Evolutionary conservation across 306 rosid genomes (phyloP), one percentile per base, ranked within the genome.

Genomic region (Lathyrus tuberosus): DNA sequence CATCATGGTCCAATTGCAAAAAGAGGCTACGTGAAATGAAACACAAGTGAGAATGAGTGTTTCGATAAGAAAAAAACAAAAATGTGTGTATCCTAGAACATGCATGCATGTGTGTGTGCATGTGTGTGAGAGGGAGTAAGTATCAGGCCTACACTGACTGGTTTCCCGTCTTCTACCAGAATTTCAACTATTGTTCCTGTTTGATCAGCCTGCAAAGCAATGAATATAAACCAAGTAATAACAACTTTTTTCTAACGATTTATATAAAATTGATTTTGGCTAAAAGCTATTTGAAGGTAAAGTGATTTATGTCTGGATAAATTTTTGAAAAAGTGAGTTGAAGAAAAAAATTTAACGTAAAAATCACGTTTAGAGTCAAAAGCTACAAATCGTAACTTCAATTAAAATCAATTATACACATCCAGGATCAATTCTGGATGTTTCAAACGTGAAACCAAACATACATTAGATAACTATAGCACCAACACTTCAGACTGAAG

Each of bases 91-190:
- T 48, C 37, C 8, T 6, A 33, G 8, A 33, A 33, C 37, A 33
- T 31, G 35, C 35, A 40, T 40, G 44, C 44, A 10, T 40, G 44
- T 3, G 44, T 4, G 43, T 8, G 54, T 2, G 71, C 10, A 61
- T 6, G 74, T 14, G 41, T 14, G 70, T 42, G 56, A 18, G 74
- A 62, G 53, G 16, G 78, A 49, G 77, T 24, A 48, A 26, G 24
- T 85, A 93, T 97, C 94, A 6, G 72, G 79, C 85, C 98, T 35
- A 90, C 20, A 43, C 98, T 93, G 69, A 93, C 98, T 76, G 96
- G 81, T 77, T 90, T 90, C 13, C 77, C 77, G 30, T 93, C 98
- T 48, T 90, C 98, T 1, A 14, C 72, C 28, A 88, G 4, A 46
- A 88, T 44, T 83, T 93, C 94, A 43, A 76, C 8, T 67, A 93